Evolutionary conservation across 2,329 filamentous ascomycete genomes (phyloP), one percentile per base, ranked within the genome.

Genomic region (Malbranchea zuffiana): DNA sequence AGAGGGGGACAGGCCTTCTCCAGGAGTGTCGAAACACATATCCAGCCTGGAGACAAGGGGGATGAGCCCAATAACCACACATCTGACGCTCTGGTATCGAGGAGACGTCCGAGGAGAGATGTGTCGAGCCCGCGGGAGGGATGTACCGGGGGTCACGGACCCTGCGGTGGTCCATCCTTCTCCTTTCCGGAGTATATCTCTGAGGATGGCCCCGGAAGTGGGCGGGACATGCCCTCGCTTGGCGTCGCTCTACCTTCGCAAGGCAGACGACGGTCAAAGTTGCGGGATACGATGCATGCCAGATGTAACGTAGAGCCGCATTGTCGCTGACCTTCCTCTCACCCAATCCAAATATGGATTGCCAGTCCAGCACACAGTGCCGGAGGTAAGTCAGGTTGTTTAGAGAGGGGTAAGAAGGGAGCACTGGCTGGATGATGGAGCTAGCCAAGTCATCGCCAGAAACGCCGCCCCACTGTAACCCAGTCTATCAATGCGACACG

Each of bases 1-100:
- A 11, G 11, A 35, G 4, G 43, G 43, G 41, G 38, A 35, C 50
- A 46, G 52, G 57, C n/a, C 54, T 44, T 50, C 49, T 54, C 56
- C 57, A 56, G 58, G 56, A 47, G 50, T 48, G 32, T 38, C 40
- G 38, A 38, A 38, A 17, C 17, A 16, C 48, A 56, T 53, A 52
- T 40, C 63, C 60, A 66, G 65, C 65, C 60, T 59, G 60, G 62
- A 67, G 60, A 52, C 27, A 63, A 71, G 71, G 68, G 63, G 58
- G 67, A 71, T 71, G 68, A 68, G 41, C 66, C 68, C 69, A 70
- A 57, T 48, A 50, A 53, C 50, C 19, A 15, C 17, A 20, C 34
- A 29, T 31, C 36, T 13, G 13, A 23, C n/a, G n/a, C 16, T 23
- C 7, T 11, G n/a, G n/a, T 23, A 26, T 4, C 13, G 15, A 21